A percentile compares a stretch with the other conserved stretches of the same genome.
Evolutionary conservation across 2,329 filamentous ascomycete species (phyloP).

Genomic region (Cytospora schulzeri): DNA sequence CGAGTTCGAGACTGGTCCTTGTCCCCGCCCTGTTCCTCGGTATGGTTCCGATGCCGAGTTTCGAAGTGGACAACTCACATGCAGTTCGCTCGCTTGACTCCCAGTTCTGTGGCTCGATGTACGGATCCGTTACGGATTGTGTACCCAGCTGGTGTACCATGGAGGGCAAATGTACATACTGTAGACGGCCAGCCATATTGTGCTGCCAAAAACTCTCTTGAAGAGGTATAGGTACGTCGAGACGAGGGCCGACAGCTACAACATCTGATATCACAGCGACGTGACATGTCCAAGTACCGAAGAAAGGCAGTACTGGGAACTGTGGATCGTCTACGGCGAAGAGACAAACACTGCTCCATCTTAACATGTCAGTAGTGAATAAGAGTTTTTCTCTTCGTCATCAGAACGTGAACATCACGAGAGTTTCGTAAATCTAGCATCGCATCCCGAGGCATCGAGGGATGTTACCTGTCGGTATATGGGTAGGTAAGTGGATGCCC

Average conservation of each 20-base stretch:
- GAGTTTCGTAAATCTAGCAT: not conserved
- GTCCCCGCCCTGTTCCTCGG: conserved; percentile 14
- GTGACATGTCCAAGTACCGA: not conserved
- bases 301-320: not conserved
- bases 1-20: conserved; percentile 5
- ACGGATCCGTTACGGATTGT: too few relatives aligned
- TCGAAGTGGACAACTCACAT: conserved; percentile 9
- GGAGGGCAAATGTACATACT: too few relatives aligned
- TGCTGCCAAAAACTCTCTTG: not conserved
- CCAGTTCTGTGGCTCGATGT: conserved; percentile 1
- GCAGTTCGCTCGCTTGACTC: conserved; percentile 3
- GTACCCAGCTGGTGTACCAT: too few relatives aligned
- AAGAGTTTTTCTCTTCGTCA: not conserved
- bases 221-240: too few relatives aligned
- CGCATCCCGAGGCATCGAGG: too few relatives aligned
- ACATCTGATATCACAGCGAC: not conserved
- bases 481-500: not conserved
- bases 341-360: not conserved
- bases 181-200: not conserved
- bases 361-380: not conserved
- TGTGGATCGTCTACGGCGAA: not conserved
- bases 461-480: not conserved
- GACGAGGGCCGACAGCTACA: not conserved
- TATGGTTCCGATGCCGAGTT: conserved; percentile 2
- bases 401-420: not conserved